Evolutionary conservation across 2,329 filamentous ascomycete genomes (phyloP).

Genomic region (Alternaria sp.): DNA sequence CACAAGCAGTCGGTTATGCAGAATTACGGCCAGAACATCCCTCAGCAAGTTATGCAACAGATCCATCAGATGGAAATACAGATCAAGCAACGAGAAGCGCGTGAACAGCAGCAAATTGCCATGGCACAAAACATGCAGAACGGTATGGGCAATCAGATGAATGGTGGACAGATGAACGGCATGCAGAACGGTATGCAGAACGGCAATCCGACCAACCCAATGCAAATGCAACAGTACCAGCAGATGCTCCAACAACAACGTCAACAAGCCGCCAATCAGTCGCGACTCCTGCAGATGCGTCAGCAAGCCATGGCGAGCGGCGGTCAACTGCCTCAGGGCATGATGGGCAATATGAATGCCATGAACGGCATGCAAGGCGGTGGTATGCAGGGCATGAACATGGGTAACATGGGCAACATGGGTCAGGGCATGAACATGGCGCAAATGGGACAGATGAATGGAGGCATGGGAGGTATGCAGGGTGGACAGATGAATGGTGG

Average conservation of each 20-base stretch:
- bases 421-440: slow-evolving; percentile 24
- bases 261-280: slow-evolving; percentile 43
- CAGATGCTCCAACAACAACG: slow-evolving; percentile 47
- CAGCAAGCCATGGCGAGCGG: slow-evolving; percentile 45
- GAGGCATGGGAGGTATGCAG: slow-evolving; percentile 29
- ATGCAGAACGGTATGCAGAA: slow-evolving; percentile 34
- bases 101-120: slow-evolving; percentile 32
- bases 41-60: slow-evolving; percentile 35
- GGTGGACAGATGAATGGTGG: slow-evolving; percentile 23
- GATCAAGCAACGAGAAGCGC: slow-evolving; percentile 34
- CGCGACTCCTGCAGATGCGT: slow-evolving; percentile 46
- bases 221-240: slow-evolving; percentile 48
- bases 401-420: slow-evolving; percentile 33
- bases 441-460: slow-evolving; percentile 20
- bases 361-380: slow-evolving; percentile 40
- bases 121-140: slow-evolving; percentile 29
- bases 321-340: slow-evolving; percentile 39
- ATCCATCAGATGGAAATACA: slow-evolving; percentile 43
- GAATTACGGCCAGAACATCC: slow-evolving; percentile 36
- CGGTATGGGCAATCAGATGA: slow-evolving; percentile 31
- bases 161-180: slow-evolving; percentile 34
- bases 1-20: slow-evolving; percentile 38
- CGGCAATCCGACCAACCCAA: slow-evolving; percentile 30
- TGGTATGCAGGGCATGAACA: slow-evolving; percentile 39
- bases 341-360: slow-evolving; percentile 34